Conservation (phyloP, 2,329 filamentous ascomycete species). For the Pezicula rhizophila region DNA sequence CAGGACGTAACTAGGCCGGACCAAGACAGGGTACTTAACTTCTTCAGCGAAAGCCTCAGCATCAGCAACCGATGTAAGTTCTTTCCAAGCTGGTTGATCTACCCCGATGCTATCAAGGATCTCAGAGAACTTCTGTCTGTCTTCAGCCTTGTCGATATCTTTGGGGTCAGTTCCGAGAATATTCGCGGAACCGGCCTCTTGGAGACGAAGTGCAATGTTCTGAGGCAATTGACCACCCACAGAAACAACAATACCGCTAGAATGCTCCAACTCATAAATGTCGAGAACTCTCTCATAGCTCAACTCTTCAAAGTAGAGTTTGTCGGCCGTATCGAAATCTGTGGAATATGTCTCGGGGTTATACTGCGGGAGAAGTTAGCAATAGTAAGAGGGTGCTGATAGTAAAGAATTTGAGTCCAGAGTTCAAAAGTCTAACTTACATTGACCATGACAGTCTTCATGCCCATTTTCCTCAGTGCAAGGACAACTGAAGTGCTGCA, state of each 20-base stretch:
- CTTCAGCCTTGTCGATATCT: slow-evolving; percentile 97
- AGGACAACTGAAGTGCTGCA: slow-evolving; percentile 88
- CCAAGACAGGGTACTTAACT: slow-evolving; percentile 90
- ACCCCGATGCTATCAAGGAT: slow-evolving; percentile 96
- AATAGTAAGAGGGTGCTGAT: slow-evolving; percentile 2
- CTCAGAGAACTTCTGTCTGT: slow-evolving; percentile 96
- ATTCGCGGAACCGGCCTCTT: slow-evolving; percentile 84
- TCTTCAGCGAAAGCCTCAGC: slow-evolving; percentile 80
- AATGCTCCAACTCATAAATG: slow-evolving; percentile 89
- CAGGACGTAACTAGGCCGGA: slow-evolving; percentile 90
- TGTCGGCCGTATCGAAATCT: slow-evolving; percentile 85
- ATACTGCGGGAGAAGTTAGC: slow-evolving; percentile 19
- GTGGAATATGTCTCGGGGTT: slow-evolving; percentile 65
- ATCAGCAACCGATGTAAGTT: slow-evolving; percentile 81
- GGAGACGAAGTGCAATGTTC: slow-evolving; percentile 91
- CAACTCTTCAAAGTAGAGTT: slow-evolving; percentile 93
- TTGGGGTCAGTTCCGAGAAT: slow-evolving; percentile 87
- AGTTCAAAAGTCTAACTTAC: too few relatives aligned
- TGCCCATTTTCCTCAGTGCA: slow-evolving; percentile 76
- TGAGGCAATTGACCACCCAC: slow-evolving; percentile 95
- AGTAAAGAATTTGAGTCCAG: too few relatives aligned
- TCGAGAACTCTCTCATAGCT: slow-evolving; percentile 98
- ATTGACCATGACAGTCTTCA: slow-evolving; percentile 99
- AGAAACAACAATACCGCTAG: slow-evolving; percentile 85
- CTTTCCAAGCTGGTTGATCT: slow-evolving; percentile 97